Base-by-base conservation (phyloP, 768 basidiomycete species). In the Xanthoconium purpureum region DNA sequence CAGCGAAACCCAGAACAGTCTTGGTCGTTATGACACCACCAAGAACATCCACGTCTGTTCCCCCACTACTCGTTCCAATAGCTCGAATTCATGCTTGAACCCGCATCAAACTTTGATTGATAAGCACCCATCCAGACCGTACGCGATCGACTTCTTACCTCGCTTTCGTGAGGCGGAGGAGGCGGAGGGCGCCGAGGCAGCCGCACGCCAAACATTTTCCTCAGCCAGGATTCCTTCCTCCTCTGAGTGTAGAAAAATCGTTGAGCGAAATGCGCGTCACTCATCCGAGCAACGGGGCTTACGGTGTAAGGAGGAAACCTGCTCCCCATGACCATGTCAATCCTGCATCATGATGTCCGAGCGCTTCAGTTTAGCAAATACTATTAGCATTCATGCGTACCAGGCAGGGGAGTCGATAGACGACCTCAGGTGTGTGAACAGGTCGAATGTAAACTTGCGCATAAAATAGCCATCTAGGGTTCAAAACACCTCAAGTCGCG, bases 371-470 rank as follows among this genome's bases (percentile, higher is more conserved):
- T 8, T 11, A 29, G 30, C 5, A 6, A 24, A 24, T 24, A 24
- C 24, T 24, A 24, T 7, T 8, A 20, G 2, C 8, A 14, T 17
- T 17, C 24, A 44, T 3, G 18, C 67, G 6, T 32, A 71, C 70
- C 68, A 79, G 53, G 65, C 54, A 36, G 77, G 80, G 3, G 70
- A 73, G 58, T 78, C 75, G 11, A 80, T 42, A 0, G 85, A 81
- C 5, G 84, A 66, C 49, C 92, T 80, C 28, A 81, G 61, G 66
- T 93, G 90, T 0, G 89, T 91, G 73, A 94, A 94, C 65, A 80
- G 74, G 57, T 91, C 87, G 60, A 92, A 94, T 6, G 77, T 74
- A 63, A 75, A 87, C 65, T 91, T 91, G 35, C 91, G 87, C 4
- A 84, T 84, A 64, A 88, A 83, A 52, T 78, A 75, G 12, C 91